Percentiles rank a stretch among this genome's conserved stretches.
Evolutionary conservation across 2,329 filamentous ascomycete genomes (phyloP).

Genomic region (Trichocomaceae sp.): DNA sequence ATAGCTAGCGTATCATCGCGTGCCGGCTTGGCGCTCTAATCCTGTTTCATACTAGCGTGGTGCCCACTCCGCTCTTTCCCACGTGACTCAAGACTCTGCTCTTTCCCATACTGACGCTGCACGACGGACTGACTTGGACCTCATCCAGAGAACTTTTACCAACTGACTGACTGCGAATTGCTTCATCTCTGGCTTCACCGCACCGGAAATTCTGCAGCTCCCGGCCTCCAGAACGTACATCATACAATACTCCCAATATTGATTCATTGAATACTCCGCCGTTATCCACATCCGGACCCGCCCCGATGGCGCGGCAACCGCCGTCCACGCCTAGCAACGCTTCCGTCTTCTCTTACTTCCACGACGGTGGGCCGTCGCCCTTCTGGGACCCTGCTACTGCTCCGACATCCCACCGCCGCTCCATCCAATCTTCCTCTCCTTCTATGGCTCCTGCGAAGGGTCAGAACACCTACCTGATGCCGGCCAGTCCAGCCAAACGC

Average conservation of each 20-base stretch:
- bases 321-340: constrained; percentile 20
- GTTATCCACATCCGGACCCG: constrained; percentile 10
- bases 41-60: background rate
- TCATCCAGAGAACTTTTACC: too few species aligned
- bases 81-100: background rate
- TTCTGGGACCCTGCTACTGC: constrained; percentile 17
- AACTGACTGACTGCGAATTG: background rate
- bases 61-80: constrained; percentile 25
- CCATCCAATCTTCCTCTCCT: constrained; percentile 20
- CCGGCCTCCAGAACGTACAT: background rate
- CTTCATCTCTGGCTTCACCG: background rate
- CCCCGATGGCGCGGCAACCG: constrained; percentile 27
- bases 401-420: constrained; percentile 22
- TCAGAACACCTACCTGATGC: constrained; percentile 82
- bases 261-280: too few species aligned
- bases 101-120: too few species aligned
- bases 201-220: background rate
- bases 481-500: constrained; percentile 68
- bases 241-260: background rate
- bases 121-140: too few species aligned
- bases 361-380: constrained; percentile 24
- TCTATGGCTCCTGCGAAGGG: constrained; percentile 38
- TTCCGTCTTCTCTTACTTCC: constrained; percentile 23
- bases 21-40: constrained; percentile 1
- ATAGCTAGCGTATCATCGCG: constrained; percentile 27